Conservation (phyloP, 345 rosid species). For the Syzygium oleosum region DNA sequence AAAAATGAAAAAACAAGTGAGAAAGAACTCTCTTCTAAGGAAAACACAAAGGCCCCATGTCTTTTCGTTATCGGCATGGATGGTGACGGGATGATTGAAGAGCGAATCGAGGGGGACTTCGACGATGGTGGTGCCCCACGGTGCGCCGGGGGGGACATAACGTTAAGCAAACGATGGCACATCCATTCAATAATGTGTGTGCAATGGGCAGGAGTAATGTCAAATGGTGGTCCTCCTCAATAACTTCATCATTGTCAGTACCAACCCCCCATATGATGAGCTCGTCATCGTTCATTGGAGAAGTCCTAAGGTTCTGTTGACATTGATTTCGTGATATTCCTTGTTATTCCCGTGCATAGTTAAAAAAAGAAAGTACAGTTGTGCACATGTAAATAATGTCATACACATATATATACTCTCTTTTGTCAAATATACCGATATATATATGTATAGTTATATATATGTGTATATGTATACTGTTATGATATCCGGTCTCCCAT, state of each 20-base stretch:
- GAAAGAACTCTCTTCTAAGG: background rate
- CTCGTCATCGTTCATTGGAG: background rate
- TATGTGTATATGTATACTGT: too few species aligned
- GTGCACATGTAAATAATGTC: background rate
- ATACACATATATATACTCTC: background rate
- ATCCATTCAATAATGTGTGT: background rate
- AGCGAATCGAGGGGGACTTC: background rate
- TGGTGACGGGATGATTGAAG: background rate
- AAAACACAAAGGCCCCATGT: background rate
- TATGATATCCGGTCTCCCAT: background rate
- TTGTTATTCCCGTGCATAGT: background rate
- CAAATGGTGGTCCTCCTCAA: background rate
- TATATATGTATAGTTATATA: too few species aligned
- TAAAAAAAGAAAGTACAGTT: background rate
- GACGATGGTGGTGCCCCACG: background rate
- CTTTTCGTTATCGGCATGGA: background rate
- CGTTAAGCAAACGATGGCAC: background rate
- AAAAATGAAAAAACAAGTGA: background rate
- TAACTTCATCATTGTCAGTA: background rate
- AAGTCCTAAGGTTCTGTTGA: background rate
- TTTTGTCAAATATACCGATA: too few species aligned
- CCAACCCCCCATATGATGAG: background rate
- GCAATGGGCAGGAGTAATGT: background rate
- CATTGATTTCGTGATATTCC: background rate
- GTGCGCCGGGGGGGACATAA: background rate